Conservation (phyloP, 805 yeast genomes). For the Ogataea trehaloabstinens region DNA sequence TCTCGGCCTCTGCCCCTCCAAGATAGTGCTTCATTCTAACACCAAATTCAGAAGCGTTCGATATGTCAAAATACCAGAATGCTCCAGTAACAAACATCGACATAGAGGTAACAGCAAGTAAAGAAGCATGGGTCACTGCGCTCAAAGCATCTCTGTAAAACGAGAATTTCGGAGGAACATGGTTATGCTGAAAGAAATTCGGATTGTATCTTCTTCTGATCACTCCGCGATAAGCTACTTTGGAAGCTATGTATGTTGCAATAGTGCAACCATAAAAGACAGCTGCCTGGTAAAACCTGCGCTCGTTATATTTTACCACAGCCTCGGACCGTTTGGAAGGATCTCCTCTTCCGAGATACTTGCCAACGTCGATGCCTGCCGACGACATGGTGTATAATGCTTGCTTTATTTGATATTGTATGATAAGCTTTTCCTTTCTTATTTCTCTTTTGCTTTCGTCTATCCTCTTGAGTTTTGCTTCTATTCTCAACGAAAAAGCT, state of each 20-base stretch:
- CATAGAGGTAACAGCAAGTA: constrained; percentile 68
- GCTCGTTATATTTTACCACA: constrained; percentile 50
- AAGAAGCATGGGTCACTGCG: constrained; percentile 80
- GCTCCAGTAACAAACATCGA: constrained; percentile 72
- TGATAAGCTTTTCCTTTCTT: neutral
- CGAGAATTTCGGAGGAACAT: constrained; percentile 79
- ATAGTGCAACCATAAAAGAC: constrained; percentile 71
- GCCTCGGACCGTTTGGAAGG: constrained; percentile 27
- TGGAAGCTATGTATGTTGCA: constrained; percentile 65
- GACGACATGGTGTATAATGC: constrained; percentile 11
- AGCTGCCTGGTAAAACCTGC: constrained; percentile 71
- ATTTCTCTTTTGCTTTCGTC: constrained; percentile 1
- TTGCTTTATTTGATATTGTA: too few relatives aligned
- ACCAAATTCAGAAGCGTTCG: constrained; percentile 68
- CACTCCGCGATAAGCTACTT: constrained; percentile 75
- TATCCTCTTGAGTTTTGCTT: too few relatives aligned
- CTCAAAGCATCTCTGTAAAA: constrained; percentile 80
- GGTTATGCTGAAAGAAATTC: constrained; percentile 76
- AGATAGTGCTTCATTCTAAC: constrained; percentile 57
- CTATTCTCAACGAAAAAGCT: too few relatives aligned
- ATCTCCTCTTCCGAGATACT: constrained; percentile 28
- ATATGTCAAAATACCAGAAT: constrained; percentile 78
- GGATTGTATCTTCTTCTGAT: constrained; percentile 72
- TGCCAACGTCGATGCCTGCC: constrained; percentile 30
- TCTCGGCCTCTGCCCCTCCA: constrained; percentile 67